These are phyloP conservation scores for Beauveria sp. DNA, from an alignment of 2,329 filamentous ascomycete species.

Conservation along the genomic window DNA sequence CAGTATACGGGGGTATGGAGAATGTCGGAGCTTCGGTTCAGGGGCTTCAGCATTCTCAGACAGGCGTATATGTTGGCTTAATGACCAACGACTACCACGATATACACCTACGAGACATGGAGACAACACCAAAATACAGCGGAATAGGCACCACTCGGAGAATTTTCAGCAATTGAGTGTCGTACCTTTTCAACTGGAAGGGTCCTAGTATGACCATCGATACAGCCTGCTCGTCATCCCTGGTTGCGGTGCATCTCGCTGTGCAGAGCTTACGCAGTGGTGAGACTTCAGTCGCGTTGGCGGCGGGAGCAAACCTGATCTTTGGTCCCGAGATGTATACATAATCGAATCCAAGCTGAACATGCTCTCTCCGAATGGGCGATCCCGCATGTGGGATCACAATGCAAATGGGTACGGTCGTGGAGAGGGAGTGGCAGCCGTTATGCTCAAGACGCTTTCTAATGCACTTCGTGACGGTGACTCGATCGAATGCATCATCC, in stretches of 20 bases:
- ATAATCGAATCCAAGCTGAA: slow-evolving; percentile 32
- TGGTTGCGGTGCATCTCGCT: slow-evolving; percentile 26
- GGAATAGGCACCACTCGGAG: slow-evolving; percentile 23
- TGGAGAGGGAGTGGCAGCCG: slow-evolving; percentile 40
- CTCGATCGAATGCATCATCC: slow-evolving; percentile 40
- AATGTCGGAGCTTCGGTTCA: too few relatives aligned
- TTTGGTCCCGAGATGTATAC: slow-evolving; percentile 15
- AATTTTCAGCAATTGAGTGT: slow-evolving; percentile 34
- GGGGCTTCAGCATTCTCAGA: too few relatives aligned
- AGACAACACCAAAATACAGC: slow-evolving; percentile 7
- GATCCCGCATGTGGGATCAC: slow-evolving; percentile 32
- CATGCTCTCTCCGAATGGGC: slow-evolving; percentile 31
- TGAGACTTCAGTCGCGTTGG: slow-evolving; percentile 30
- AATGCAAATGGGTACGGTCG: slow-evolving; percentile 43
- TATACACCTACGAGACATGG: slow-evolving; percentile 10
- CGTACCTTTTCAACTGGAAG: slow-evolving; percentile 29
- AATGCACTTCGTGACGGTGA: slow-evolving; percentile 43
- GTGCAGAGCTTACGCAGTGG: slow-evolving; percentile 22
- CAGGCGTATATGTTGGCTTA: slow-evolving; percentile 18
- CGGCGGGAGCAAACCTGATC: slow-evolving; percentile 25
- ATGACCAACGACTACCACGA: slow-evolving; percentile 16
- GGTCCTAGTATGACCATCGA: slow-evolving; percentile 29
- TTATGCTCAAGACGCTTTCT: slow-evolving; percentile 39
- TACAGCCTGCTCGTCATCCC: slow-evolving; percentile 27
- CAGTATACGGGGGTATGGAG: too few relatives aligned